phyloP scores from a whole-genome alignment of 192 early-diverging fungal species.

The Backusella liffmaniae region DNA sequence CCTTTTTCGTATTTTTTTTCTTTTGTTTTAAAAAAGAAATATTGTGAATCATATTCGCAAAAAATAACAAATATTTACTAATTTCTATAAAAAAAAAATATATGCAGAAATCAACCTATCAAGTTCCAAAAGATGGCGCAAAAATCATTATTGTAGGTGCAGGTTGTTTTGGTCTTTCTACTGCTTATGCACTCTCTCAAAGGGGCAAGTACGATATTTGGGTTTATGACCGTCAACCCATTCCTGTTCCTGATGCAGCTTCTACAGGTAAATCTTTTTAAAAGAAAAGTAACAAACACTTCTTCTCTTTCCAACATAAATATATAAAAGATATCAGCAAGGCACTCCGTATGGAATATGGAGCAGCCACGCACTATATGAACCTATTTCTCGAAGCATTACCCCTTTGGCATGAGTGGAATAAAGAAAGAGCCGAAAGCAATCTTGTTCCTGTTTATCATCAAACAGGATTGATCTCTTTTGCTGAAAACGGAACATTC shows the following conservation, averaged over 20 bases:
- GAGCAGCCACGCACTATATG: slow-evolving; percentile 20
- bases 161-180: slow-evolving; percentile 39
- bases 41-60: background rate
- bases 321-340: slow-evolving; percentile 32
- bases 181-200: slow-evolving; percentile 29
- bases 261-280: slow-evolving; percentile 27
- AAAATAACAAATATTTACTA: background rate
- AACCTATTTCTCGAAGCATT: slow-evolving; percentile 21
- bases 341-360: slow-evolving; percentile 35
- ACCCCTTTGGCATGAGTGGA: slow-evolving; percentile 29
- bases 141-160: slow-evolving; percentile 42
- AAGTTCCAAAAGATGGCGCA: slow-evolving; percentile 13
- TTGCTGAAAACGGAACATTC: slow-evolving; percentile 17
- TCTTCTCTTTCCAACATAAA: background rate
- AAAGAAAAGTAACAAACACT: background rate
- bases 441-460: slow-evolving; percentile 17
- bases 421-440: slow-evolving; percentile 15
- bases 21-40: background rate
- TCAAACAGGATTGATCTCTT: slow-evolving; percentile 26
- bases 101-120: slow-evolving; percentile 5
- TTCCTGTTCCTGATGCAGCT: slow-evolving; percentile 37
- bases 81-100: background rate
- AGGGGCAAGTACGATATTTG: slow-evolving; percentile 23
- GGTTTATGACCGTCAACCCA: slow-evolving; percentile 31
- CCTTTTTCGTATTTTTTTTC: background rate